Evolutionary conservation across 768 basidiomycete species (phyloP), one percentile per base, ranked within the genome.

Genomic region (Pilatotrama ljubarskyi): DNA sequence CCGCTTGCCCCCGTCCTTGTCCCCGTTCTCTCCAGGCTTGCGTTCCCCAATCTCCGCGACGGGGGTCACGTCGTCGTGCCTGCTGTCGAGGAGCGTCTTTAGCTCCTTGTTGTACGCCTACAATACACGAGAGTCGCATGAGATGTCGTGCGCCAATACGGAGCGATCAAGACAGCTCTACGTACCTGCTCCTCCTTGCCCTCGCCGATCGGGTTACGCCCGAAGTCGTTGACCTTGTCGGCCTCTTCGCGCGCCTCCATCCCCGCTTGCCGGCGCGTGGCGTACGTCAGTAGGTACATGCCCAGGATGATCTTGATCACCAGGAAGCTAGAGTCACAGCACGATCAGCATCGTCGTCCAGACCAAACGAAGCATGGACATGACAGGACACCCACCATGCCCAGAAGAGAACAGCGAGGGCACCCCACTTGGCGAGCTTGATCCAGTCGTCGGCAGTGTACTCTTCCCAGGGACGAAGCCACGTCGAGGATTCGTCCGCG

Each of bases 271-370:
- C 95, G 78, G 42, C 82, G 76, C 0, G 87, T 84, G 3, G 95
- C 94, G 71, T 91, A 95, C 58, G 87, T 88, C 13, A 96, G 80
- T 3, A 98, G 78, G 61, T 91, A 87, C 4, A 96, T 84, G 2
- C 96, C 96, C 47, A 98, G 81, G n/a, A 98, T 88, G 35, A 98
- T 80, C 74, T 99, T 98, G 64, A 98, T 78, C 4, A 90, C 87
- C 9, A 97, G 82, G 64, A 89, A 84, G 69, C 94, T 90, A 64
- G 10, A 5, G 11, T 14, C n/a, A n/a, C 24, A 49, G n/a, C 18
- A 25, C 20, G 10, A 29, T 47, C 36, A 35, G 53, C 32, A 20
- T 11, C 5, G 10, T 8, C 3, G 24, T 24, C 9, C 4, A 9
- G 13, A 11, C 13, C 26, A 42, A 22, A 42, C 15, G 44, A 8